phyloP scores from a whole-genome alignment of 805 yeast genomes.

The Saccharomycopsis sp. region DNA sequence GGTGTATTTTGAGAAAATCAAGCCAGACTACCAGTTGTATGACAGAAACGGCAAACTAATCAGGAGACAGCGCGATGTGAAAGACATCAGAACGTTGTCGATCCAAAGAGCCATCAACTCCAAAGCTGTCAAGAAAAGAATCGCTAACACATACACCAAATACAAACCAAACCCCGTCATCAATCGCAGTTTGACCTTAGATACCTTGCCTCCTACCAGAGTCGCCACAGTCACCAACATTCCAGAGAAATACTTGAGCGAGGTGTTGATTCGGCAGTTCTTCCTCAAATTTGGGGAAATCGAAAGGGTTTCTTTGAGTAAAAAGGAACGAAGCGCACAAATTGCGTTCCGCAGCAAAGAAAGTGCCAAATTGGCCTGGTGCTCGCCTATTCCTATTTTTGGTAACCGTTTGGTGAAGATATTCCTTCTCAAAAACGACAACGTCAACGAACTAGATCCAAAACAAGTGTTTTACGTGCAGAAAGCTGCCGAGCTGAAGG shows the following conservation, averaged over 20 bases:
- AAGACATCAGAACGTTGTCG: not conserved
- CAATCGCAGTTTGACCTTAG: not conserved
- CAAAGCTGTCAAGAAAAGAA: not conserved
- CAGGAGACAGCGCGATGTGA: not conserved
- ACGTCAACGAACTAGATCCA: not conserved
- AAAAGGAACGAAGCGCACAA: constrained; percentile 29
- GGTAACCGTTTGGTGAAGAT: constrained; percentile 44
- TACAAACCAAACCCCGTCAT: not conserved
- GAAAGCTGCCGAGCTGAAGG: not conserved
- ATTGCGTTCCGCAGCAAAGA: constrained; percentile 33
- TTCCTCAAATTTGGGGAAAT: constrained; percentile 39
- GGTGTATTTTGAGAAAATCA: not conserved
- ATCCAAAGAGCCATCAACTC: not conserved
- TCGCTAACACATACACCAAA: not conserved
- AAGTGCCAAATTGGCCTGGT: constrained; percentile 38
- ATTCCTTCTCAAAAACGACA: constrained; percentile 31
- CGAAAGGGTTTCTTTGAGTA: constrained; percentile 27
- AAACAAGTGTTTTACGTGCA: not conserved
- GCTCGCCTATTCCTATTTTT: constrained; percentile 38
- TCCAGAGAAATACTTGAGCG: not conserved
- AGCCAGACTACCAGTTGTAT: not conserved
- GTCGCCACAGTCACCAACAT: not conserved
- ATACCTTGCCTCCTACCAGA: not conserved
- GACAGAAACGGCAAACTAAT: not conserved
- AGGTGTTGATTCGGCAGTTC: not conserved